A percentile compares a stretch with the other conserved stretches of the same genome.
Conservation (phyloP, 805 yeast species). For the Starmerella roubikii region DNA sequence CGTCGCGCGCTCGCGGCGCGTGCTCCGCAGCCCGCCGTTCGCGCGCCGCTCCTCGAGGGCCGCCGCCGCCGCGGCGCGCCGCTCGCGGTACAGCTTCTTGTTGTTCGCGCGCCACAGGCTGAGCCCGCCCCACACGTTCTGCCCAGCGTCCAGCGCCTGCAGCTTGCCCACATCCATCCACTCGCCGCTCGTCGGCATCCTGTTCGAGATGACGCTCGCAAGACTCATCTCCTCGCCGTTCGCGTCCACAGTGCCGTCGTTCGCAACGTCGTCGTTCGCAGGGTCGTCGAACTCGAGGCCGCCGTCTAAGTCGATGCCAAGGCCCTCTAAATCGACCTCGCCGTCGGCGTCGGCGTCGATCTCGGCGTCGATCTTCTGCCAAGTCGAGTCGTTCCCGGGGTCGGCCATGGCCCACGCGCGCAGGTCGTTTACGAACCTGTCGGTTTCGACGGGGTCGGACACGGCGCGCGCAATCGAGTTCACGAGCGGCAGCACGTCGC, state of each 20-base stretch:
- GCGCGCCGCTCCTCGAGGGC: too few species aligned
- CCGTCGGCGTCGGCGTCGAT: background rate
- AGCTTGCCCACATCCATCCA: constrained; percentile 14
- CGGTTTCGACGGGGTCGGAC: constrained; percentile 14
- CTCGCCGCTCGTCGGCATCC: constrained; percentile 14
- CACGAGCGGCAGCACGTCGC: constrained; percentile 11
- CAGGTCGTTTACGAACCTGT: constrained; percentile 11
- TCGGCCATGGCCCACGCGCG: constrained; percentile 16
- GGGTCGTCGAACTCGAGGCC: constrained; percentile 22
- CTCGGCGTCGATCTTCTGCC: background rate
- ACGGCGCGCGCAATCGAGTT: constrained; percentile 12
- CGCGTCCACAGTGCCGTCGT: constrained; percentile 21
- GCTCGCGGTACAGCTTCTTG: background rate
- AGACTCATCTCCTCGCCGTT: constrained; percentile 2
- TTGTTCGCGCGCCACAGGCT: constrained; percentile 66
- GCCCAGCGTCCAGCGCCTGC: constrained; percentile 35
- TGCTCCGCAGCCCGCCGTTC: background rate
- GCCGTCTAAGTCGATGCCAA: background rate
- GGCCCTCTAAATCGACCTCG: constrained; percentile 1
- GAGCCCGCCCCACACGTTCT: constrained; percentile 76
- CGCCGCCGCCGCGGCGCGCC: background rate
- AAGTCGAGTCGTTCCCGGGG: constrained; percentile 8
- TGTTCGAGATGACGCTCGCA: constrained; percentile 6
- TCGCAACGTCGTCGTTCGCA: background rate
- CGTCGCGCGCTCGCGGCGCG: constrained; percentile 9